Evolutionary conservation across 345 rosid species (phyloP).

Genomic region (Odontarrhena argentea): DNA sequence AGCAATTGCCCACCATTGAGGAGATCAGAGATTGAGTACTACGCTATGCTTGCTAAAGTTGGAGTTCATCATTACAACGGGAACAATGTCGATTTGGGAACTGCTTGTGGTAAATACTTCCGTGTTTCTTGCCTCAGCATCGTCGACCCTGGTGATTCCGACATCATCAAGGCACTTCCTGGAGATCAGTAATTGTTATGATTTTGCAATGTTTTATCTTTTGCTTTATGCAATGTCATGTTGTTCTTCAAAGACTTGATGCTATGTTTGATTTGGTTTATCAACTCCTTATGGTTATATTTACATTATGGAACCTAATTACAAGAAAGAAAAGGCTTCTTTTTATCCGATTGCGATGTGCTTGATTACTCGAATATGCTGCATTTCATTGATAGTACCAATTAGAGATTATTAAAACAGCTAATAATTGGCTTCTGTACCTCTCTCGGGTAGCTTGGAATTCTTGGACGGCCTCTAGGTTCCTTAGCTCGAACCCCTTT

Average conservation of each 20-base stretch:
- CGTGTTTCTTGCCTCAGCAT: slow-evolving; percentile 80
- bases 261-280: slow-evolving; percentile 6
- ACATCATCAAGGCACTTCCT: slow-evolving; percentile 71
- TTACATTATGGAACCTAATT: slow-evolving; percentile 7
- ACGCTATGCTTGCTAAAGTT: slow-evolving; percentile 42
- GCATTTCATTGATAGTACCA: no score
- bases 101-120: slow-evolving; percentile 79
- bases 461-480: no score
- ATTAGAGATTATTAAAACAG: no score
- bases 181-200: slow-evolving; percentile 39
- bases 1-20: slow-evolving; percentile 78
- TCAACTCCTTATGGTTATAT: background rate
- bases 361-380: no score
- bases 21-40: slow-evolving; percentile 78
- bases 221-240: slow-evolving; percentile 12
- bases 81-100: slow-evolving; percentile 76
- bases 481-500: no score
- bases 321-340: background rate
- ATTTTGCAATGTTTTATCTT: slow-evolving; percentile 15
- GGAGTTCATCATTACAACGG: slow-evolving; percentile 45
- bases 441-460: no score
- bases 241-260: slow-evolving; percentile 24
- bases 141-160: slow-evolving; percentile 74
- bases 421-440: no score
- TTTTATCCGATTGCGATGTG: background rate